Conservation (phyloP, 1,284 basidiomycete genomes). For the Malassezia yamatoensis region DNA sequence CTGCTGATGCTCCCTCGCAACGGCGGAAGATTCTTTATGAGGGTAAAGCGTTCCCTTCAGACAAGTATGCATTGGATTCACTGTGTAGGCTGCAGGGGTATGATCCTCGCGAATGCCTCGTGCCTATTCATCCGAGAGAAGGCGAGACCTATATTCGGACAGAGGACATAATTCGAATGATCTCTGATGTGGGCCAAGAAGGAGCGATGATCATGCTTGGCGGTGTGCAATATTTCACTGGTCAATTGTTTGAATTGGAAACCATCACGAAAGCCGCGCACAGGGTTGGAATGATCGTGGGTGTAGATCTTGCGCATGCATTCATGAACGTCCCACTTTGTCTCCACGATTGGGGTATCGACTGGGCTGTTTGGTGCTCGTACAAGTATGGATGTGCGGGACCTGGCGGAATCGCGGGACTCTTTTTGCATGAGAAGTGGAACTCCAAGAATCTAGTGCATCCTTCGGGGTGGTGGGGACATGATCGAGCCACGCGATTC, state of each 20-base stretch:
- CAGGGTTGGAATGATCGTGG: slow-evolving; percentile 72
- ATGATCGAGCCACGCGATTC: slow-evolving; percentile 76
- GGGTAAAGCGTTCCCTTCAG: slow-evolving; percentile 84
- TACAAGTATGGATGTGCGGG: slow-evolving; percentile 77
- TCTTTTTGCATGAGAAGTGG: slow-evolving; percentile 73
- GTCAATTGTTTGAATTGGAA: slow-evolving; percentile 84
- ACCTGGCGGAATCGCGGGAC: slow-evolving; percentile 86
- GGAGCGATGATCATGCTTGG: slow-evolving; percentile 38
- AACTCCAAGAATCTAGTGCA: slow-evolving; percentile 49
- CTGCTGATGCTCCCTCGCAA: slow-evolving; percentile 12
- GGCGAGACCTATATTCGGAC: slow-evolving; percentile 80
- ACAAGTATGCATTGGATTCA: slow-evolving; percentile 90
- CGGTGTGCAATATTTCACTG: slow-evolving; percentile 77
- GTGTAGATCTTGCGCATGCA: slow-evolving; percentile 93
- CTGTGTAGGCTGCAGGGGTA: slow-evolving; percentile 73
- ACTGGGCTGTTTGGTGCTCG: slow-evolving; percentile 64
- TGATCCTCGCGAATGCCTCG: slow-evolving; percentile 62
- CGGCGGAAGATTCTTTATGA: slow-evolving; percentile 89
- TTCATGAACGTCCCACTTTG: slow-evolving; percentile 81
- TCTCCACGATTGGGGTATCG: slow-evolving; percentile 84
- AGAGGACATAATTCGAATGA: slow-evolving; percentile 71
- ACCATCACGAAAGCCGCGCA: slow-evolving; percentile 67
- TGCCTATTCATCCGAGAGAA: slow-evolving; percentile 66
- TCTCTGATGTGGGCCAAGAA: slow-evolving; percentile 51
- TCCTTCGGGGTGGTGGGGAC: slow-evolving; percentile 95